phyloP scores from a whole-genome alignment of 768 basidiomycete species.

The Butyriboletus loyo region DNA sequence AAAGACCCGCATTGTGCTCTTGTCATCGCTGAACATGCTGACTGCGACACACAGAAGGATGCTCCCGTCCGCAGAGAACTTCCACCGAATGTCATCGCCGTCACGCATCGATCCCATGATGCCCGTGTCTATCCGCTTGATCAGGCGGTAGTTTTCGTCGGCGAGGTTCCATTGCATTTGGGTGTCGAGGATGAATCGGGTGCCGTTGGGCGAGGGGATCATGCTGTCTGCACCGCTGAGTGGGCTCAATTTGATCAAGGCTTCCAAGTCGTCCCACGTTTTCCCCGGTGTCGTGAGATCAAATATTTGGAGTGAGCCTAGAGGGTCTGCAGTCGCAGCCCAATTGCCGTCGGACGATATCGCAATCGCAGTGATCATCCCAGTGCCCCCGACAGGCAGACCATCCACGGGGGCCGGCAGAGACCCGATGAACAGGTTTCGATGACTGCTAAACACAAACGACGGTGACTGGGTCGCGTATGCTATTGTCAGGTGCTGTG shows the following conservation, averaged over 20 bases:
- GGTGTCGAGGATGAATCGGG: conserved; percentile 6
- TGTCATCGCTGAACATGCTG: conserved; percentile 4
- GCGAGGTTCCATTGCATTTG: not conserved
- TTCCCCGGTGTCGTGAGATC: not conserved
- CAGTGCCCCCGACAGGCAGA: not conserved
- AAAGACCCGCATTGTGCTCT: conserved; percentile 8
- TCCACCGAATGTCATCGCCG: not conserved
- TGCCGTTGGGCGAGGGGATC: conserved; percentile 5
- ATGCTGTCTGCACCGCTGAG: not conserved
- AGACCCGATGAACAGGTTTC: not conserved
- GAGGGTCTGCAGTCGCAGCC: conserved; percentile 7
- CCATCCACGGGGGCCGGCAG: not conserved
- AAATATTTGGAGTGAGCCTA: conserved; percentile 5
- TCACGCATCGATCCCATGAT: not conserved
- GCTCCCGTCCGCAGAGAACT: conserved; percentile 13
- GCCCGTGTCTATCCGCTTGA: conserved; percentile 13
- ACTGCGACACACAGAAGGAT: conserved; percentile 1
- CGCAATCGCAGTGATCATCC: not conserved
- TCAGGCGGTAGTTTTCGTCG: not conserved
- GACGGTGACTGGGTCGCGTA: conserved; percentile 5
- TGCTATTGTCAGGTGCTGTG: not conserved
- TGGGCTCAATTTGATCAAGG: not conserved
- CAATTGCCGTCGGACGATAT: conserved; percentile 22
- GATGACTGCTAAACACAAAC: not conserved
- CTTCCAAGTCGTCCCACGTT: conserved; percentile 2